Evolutionary conservation across 495 filamentous ascomycete genomes (phyloP), one percentile per base, ranked within the genome.

Genomic region (Xylaria acuta): DNA sequence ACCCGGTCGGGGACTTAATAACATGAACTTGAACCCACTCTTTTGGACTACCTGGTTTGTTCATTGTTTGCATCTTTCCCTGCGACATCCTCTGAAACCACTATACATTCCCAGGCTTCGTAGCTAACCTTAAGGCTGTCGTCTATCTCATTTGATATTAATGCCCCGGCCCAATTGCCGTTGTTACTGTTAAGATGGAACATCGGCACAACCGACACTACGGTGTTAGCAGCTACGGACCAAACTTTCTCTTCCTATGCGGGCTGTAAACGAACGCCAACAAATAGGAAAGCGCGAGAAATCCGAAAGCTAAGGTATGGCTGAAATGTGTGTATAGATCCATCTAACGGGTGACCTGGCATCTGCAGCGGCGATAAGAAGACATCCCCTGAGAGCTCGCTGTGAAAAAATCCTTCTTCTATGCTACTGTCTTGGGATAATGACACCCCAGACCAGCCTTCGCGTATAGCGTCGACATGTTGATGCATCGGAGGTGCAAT

Each of bases 11-110:
- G 9, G 49, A 53, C 3, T 27, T 53, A 3, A 53, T 53, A 25
- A 25, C 22, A 53, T 53, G 8, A 53, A 53, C 49, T 53, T 25
- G 49, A 4, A 9, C 49, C 49, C n/a, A 53, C 12, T 53, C 49
- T 53, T 53, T n/a, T 12, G 25, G 49, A n/a, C 49, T 25, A 53
- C n/a, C n/a, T n/a, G n/a, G 49, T 53, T n/a, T 53, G 49, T 53
- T 53, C 49, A 25, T 53, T 9, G 18, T 49, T 14, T 12, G 2
- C 22, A 11, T 53, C 49, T 14, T 53, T 53, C n/a, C 49, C 25
- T 11, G n/a, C 8, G 25, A 53, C 49, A 27, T 7, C 49, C 8
- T n/a, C 49, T 14, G 49, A 53, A 22, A 53, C 49, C 9, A 53
- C 9, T n/a, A 49, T 49, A 18, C 45, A 49, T 18, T 49, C 45